Evolutionary conservation across 257 asterid genomes (phyloP).

Genomic region (Solanum chiquidenum): DNA sequence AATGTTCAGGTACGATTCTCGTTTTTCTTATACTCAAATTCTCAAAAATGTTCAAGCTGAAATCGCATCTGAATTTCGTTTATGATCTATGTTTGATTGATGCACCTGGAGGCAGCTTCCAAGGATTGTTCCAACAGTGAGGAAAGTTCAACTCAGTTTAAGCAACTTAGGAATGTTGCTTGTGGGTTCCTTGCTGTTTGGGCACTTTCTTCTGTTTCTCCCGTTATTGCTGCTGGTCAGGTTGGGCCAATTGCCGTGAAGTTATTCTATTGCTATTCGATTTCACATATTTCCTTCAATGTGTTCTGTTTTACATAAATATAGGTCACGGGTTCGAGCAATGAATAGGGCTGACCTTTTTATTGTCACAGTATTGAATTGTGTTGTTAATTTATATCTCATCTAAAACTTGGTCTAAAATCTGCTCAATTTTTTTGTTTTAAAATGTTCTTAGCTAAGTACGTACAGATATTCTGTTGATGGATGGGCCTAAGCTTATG

Average conservation of each 20-base stretch:
- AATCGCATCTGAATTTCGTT: neutral
- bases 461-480: neutral
- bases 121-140: constrained; percentile 17
- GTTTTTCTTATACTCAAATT: neutral
- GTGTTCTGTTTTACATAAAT: neutral
- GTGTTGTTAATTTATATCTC: neutral
- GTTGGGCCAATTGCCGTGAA: constrained; percentile 2
- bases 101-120: constrained; percentile 24
- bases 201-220: constrained; percentile 66
- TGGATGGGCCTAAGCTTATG: neutral
- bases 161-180: constrained; percentile 63
- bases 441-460: neutral
- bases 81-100: neutral
- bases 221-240: constrained; percentile 71
- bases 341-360: neutral
- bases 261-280: neutral
- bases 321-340: neutral
- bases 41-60: neutral
- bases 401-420: neutral
- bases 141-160: constrained; percentile 21
- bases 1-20: constrained; percentile 40
- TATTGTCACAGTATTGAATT: neutral
- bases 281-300: neutral
- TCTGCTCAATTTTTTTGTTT: neutral
- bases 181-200: constrained; percentile 85